Percentiles rank a stretch among this genome's conserved stretches.
phyloP scores from a whole-genome alignment of 1,139 yeast genomes.

The Ogataea hybrid region DNA sequence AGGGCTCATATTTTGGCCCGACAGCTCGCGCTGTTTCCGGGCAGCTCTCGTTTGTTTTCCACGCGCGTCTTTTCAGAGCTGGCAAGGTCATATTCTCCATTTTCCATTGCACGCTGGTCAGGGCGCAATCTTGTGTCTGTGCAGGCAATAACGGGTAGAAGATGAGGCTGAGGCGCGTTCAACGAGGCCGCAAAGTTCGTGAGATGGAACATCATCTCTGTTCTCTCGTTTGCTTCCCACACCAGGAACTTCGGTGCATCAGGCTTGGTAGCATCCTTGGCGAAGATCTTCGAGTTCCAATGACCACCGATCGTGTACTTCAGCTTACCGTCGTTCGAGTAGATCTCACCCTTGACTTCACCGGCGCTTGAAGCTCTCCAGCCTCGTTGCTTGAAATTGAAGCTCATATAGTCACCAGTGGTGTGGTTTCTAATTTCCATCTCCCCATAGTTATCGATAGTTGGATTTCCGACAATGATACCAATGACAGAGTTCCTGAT shows the following conservation, averaged over 20 bases:
- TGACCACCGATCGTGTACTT: constrained; percentile 84
- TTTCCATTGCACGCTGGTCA: constrained; percentile 98
- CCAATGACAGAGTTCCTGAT: constrained; percentile 94
- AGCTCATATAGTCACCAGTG: constrained; percentile 77
- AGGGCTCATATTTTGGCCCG: constrained; percentile 59
- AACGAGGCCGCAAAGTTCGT: constrained; percentile 88
- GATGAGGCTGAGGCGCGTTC: constrained; percentile 63
- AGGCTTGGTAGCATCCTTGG: constrained; percentile 49
- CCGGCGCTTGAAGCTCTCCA: constrained; percentile 94
- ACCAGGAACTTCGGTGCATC: constrained; percentile 63
- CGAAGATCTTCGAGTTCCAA: constrained; percentile 89
- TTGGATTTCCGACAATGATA: constrained; percentile 89
- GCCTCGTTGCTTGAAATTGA: constrained; percentile 86
- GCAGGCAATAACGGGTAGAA: constrained; percentile 70
- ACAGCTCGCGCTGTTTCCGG: constrained; percentile 60
- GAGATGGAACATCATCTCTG: constrained; percentile 80
- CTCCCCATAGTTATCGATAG: constrained; percentile 90
- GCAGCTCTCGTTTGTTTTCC: constrained; percentile 89
- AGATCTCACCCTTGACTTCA: constrained; percentile 81
- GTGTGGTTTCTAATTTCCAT: constrained; percentile 84
- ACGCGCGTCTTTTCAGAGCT: constrained; percentile 82
- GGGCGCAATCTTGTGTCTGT: constrained; percentile 95
- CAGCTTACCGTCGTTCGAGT: constrained; percentile 57
- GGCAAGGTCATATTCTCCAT: constrained; percentile 88
- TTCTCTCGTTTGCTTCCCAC: constrained; percentile 88